Base-by-base conservation (phyloP, 2,329 filamentous ascomycete genomes). In the Colletotrichum orchidophilum region DNA sequence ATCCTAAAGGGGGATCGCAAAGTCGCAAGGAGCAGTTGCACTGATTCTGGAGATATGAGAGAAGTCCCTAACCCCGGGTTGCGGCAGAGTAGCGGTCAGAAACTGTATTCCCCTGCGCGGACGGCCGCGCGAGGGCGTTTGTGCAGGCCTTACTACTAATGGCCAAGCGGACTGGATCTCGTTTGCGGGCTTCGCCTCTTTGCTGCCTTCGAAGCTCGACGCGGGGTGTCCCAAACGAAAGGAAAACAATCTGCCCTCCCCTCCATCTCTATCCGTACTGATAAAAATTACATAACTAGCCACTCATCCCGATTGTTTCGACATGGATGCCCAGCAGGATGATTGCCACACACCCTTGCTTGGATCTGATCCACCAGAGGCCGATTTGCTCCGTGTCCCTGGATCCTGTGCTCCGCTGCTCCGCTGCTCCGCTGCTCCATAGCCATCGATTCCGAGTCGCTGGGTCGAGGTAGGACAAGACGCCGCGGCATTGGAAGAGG, bases 61-160 rank as follows among this genome's bases (percentile, higher is more conserved):
- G 42, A 52, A 15, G 12, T 24, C 8, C 39, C 7, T n/a, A 61
- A 31, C n/a, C 59, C 42, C 26, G n/a, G n/a, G 8, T 26, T 52
- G 33, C 42, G 59, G 42, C 29, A 52, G 59, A 61, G n/a, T 61
- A 61, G 59, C 59, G 42, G 59, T 61, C 59, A 61, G 29, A n/a
- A 61, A 52, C 13, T 11, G 27, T 35, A 26, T 61, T 52, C 8
- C 39, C 39, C 4, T 26, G 6, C n/a, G 59, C 21, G 46, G 27
- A 50, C 39, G 27, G 21, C 29, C 11, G 27, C 31, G 42, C 12
- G 12, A 33, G 26, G 12, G 4, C 39, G 8, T 18, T 50, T 61
- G 42, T 24, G 21, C n/a, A 35, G 33, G 39, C 39, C 39, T 46
- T 46, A 46, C 39, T 46, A 33, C 13, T 9, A 8, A 27, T 12